Base-by-base conservation (phyloP, 495 filamentous ascomycete species). In the Podospora appendiculata region DNA sequence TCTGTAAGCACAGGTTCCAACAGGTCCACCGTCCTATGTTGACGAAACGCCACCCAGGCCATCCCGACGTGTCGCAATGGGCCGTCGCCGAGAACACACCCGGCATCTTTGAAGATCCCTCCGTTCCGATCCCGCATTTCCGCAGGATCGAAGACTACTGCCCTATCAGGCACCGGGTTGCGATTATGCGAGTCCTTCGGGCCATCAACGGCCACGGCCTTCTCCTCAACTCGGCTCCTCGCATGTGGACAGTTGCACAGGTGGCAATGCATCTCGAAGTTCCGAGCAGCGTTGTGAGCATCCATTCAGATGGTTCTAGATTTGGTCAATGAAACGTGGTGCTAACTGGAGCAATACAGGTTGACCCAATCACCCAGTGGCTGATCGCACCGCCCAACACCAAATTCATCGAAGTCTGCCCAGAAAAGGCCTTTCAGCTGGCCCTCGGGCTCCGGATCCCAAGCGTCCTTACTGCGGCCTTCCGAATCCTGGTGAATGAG, bases 171-270 rank as follows among this genome's bases (percentile, higher is more conserved):
- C 83, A 86, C 59, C 72, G 79, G 8, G 75, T 70, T n/a, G 75
- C 76, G 32, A 81, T 86, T 13, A 72, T 83, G 38, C 72, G 81
- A 9, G 64, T 86, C 5, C 65, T 87, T 11, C 66, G 72, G 52
- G 73, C 69, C 32, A 68, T 85, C 33, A 68, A 79, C 46, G 77
- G 74, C 12, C 47, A 72, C 0, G 66, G 70, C 41, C 67, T 80
- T 1, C 62, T 70, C 3, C 61, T 87, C n/a, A 77, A 86, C 57
- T 85, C 83, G 0, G 82, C 84, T n/a, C 69, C 76, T 38, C 81
- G 84, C 25, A 59, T 84, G 45, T 86, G 79, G 75, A 84, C 81
- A 1, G 75, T 82, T 13, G 79, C 79, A 13, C 77, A 73, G 8
- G 62, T 86, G 3, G 82, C 82, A 17, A 80, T 79, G 17, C 63